Percentiles rank a stretch among this genome's conserved stretches.
Evolutionary conservation across 2,329 filamentous ascomycete genomes (phyloP).

Genomic region (Venturia effusa): DNA sequence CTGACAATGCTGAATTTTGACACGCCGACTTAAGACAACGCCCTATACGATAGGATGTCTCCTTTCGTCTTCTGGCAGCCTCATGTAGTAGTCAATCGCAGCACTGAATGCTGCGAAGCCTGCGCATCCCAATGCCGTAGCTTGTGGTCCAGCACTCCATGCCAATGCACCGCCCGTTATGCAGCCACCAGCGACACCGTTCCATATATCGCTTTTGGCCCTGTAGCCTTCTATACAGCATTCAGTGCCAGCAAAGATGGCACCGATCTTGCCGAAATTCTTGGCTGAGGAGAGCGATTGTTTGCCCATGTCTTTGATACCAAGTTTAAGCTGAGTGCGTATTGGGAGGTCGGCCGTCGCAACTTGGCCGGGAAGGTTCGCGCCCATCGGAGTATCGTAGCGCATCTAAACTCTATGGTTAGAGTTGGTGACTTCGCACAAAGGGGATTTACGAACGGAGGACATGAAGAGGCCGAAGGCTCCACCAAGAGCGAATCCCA

Average conservation of each 20-base stretch:
- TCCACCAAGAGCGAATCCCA: conserved; percentile 89
- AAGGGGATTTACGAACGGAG: conserved; percentile 50
- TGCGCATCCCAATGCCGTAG: conserved; percentile 74
- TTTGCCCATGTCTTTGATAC: conserved; percentile 90
- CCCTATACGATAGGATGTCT: conserved; percentile 27
- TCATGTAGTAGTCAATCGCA: conserved; percentile 86
- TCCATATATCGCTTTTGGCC: conserved; percentile 86
- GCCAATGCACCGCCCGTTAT: conserved; percentile 84
- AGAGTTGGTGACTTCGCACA: not conserved
- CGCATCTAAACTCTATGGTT: conserved; percentile 58
- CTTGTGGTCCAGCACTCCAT: conserved; percentile 78
- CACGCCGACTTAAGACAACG: not conserved
- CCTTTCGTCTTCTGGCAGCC: conserved; percentile 30
- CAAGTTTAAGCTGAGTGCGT: conserved; percentile 69
- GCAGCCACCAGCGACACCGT: conserved; percentile 80
- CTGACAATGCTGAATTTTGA: not conserved
- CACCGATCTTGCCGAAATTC: conserved; percentile 88
- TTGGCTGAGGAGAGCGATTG: conserved; percentile 75
- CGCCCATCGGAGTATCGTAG: conserved; percentile 82
- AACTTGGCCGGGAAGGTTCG: conserved; percentile 21
- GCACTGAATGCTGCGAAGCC: conserved; percentile 90
- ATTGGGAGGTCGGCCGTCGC: conserved; percentile 56
- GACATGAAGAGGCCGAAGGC: conserved; percentile 98
- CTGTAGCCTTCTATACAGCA: conserved; percentile 88
- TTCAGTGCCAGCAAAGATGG: conserved; percentile 84